phyloP scores from a whole-genome alignment of 495 filamentous ascomycete genomes.

The Beverwykella pulmonaria region DNA sequence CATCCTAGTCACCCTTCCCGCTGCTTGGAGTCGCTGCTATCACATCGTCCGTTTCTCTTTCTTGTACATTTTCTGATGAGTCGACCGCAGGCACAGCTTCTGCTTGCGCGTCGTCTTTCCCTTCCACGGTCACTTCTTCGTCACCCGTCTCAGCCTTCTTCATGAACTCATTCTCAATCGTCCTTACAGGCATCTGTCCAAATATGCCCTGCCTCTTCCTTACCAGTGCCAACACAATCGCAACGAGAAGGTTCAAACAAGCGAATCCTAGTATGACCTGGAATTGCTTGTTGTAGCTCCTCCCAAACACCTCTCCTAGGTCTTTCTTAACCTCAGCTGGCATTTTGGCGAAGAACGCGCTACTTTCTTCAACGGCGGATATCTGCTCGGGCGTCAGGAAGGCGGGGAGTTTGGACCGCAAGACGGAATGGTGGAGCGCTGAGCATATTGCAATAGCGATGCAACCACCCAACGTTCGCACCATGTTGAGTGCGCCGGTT shows the following conservation, averaged over 20 bases:
- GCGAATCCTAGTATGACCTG: slow-evolving; percentile 31
- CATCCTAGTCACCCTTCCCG: neutral
- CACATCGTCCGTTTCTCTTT: neutral
- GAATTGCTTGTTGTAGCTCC: slow-evolving; percentile 35
- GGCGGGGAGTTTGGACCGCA: slow-evolving; percentile 11
- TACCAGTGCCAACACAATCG: slow-evolving; percentile 8
- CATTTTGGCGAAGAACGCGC: slow-evolving; percentile 1
- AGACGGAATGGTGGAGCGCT: slow-evolving; percentile 29
- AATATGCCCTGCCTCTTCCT: slow-evolving; percentile 22
- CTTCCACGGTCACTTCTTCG: neutral
- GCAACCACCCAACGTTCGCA: slow-evolving; percentile 37
- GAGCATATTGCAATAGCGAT: slow-evolving; percentile 37
- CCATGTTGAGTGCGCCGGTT: slow-evolving; percentile 36
- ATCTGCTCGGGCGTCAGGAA: slow-evolving; percentile 30
- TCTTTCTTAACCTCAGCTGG: slow-evolving; percentile 1
- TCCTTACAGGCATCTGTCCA: slow-evolving; percentile 11
- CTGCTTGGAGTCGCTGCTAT: neutral
- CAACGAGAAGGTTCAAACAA: slow-evolving; percentile 19
- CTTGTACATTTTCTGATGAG: no score
- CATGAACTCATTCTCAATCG: slow-evolving; percentile 27
- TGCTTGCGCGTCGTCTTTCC: neutral
- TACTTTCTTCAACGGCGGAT: slow-evolving; percentile 10
- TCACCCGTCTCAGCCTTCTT: neutral
- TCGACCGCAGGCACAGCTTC: neutral
- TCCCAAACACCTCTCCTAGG: slow-evolving; percentile 20